Base-by-base conservation (phyloP, 202 grass and related monocot genomes). In the Dendrocalamus latiflorus region DNA sequence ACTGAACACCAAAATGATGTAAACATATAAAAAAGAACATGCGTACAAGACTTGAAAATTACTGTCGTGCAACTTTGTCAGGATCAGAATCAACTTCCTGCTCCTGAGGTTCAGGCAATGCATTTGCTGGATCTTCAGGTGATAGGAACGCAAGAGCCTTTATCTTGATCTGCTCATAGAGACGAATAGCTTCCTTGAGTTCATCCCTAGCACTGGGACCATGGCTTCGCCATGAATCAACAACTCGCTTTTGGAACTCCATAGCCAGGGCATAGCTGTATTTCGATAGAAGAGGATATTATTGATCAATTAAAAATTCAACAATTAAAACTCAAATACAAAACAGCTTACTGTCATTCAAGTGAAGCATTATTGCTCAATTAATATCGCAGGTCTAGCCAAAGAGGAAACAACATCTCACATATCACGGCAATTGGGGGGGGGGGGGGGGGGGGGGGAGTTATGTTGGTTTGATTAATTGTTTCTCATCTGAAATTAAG, bases 141-240 rank as follows among this genome's bases (percentile, higher is more conserved):
- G 85, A 48, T 25, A 95, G 37, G 76, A 58, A 56, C 13, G 78
- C 71, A 0, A 89, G 68, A 8, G 78, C 85, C 56, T 99, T 99
- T 82, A 50, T 68, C 75, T 87, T 85, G 36, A 99, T 73, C 74
- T 95, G 72, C 75, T 99, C 80, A 33, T 92, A 95, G 45, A 90
- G 77, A 49, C 66, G 82, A 87, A 43, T 75, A 78, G 96, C 93
- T 91, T 90, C 87, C 79, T 84, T 87, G 78, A 95, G 83, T 77
- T 93, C 87, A 30, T 95, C 96, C 76, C 43, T 86, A 39, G 81
- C 93, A 48, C 83, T 83, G 6, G 85, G 70, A 20, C 92, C 95
- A 91, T 98, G 91, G 75, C 75, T 95, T 63, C 62, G 76, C 95
- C 95, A 98, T 54, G 93, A 90, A 87, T 89, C 87, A 68, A 92